Base-by-base conservation (phyloP, 2,329 filamentous ascomycete species). In the Tolypocladium endophyticum region DNA sequence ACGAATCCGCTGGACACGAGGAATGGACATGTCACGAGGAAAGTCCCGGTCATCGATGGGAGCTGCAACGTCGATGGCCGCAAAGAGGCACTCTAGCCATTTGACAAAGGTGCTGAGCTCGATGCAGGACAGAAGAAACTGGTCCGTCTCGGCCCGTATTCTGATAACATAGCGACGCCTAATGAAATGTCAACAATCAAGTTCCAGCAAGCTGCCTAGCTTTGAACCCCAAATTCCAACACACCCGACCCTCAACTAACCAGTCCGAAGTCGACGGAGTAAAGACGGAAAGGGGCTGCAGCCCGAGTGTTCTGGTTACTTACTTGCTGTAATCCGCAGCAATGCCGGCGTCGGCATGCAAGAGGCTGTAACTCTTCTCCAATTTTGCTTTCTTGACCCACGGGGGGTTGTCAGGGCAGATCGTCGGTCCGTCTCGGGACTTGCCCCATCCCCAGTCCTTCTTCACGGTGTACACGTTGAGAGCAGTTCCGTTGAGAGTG, bases 281-380 rank as follows among this genome's bases (percentile, higher is more conserved):
- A 16, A 12, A 35, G 9, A 8, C 5, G 39, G 20, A 30, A 11
- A 12, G 18, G 6, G 28, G 4, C 50, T 23, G 6, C 30, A 11
- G 9, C 50, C 28, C 8, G 12, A 12, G 20, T 35, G 20, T 23
- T n/a, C 20, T 6, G 18, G 30, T 3, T 20, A 77, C 82, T 66
- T 72, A 86, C 81, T 90, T 89, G 66, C 81, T 79, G 69, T 89
- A 87, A 71, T 92, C 88, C 20, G 84, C 81, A 12, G 89, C 88
- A 62, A 91, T 82, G 14, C 88, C 88, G 28, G 88, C 83, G 71
- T 92, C 88, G 28, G 88, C 88, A 69, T 91, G 86, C 63, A 90
- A 81, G 55, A 92, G 77, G 58, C 85, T 88, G 69, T 90, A 92
- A n/a, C 80, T 82, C 69, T 79, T 83, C 63, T 90, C 75, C 43